Evolutionary conservation across 495 filamentous ascomycete species (phyloP).

Genomic region (Elasticomyces elasticus): DNA sequence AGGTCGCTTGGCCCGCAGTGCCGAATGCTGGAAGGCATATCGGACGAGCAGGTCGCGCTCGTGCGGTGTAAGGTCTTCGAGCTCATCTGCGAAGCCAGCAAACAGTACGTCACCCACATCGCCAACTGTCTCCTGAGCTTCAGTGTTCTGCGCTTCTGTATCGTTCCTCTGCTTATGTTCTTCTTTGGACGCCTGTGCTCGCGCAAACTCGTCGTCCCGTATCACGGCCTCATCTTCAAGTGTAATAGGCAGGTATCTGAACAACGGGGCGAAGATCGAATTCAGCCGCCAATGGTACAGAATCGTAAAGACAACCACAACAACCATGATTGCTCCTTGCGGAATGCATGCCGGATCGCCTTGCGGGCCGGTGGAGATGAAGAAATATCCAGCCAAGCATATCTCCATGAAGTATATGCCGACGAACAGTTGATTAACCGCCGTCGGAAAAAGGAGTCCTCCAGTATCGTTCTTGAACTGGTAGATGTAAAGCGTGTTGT

Average conservation of each 20-base stretch:
- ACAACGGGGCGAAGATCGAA: slow-evolving; percentile 72
- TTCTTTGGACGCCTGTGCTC: slow-evolving; percentile 44
- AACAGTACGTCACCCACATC: slow-evolving; percentile 69
- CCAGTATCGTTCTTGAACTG: slow-evolving; percentile 88
- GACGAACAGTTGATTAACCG: slow-evolving; percentile 92
- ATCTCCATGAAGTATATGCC: slow-evolving; percentile 94
- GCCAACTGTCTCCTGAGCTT: slow-evolving; percentile 49
- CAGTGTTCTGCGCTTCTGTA: slow-evolving; percentile 39
- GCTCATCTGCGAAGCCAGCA: slow-evolving; percentile 75
- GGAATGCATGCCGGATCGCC: slow-evolving; percentile 55
- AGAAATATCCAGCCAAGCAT: slow-evolving; percentile 82
- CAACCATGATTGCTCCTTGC: slow-evolving; percentile 85
- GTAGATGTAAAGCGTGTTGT: slow-evolving; percentile 92
- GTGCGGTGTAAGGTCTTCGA: slow-evolving; percentile 87
- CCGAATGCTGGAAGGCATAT: slow-evolving; percentile 84
- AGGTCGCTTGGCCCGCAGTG: slow-evolving; percentile 73
- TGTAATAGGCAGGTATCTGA: slow-evolving; percentile 86
- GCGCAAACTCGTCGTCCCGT: slow-evolving; percentile 78
- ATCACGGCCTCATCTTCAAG: slow-evolving; percentile 88
- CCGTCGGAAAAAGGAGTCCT: slow-evolving; percentile 81
- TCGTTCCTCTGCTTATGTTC: neutral
- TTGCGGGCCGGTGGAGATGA: slow-evolving; percentile 59
- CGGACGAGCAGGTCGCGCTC: slow-evolving; percentile 80
- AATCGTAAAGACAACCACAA: slow-evolving; percentile 58
- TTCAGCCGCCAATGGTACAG: slow-evolving; percentile 77